These are phyloP conservation scores for Plectosphaerella sp. DNA, from an alignment of 2,329 filamentous ascomycete species.

Conservation along the genomic window DNA sequence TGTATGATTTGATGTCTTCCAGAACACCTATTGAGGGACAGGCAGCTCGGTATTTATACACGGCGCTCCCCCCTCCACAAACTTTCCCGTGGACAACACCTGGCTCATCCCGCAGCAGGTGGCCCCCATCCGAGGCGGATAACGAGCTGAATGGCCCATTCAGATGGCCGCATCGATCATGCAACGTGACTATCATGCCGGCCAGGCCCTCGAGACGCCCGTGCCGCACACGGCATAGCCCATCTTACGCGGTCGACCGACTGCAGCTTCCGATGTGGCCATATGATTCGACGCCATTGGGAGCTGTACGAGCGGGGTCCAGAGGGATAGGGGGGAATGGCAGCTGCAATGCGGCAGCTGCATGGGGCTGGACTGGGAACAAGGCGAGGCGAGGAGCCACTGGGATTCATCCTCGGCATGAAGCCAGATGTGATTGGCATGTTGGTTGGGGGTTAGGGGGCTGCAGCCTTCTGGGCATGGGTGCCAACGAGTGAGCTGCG, in stretches of 20 bases:
- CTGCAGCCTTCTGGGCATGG: not conserved
- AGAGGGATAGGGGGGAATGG: not conserved
- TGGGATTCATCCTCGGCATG: not conserved
- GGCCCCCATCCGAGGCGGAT: not conserved
- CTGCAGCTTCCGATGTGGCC: not conserved
- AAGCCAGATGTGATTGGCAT: slow-evolving; percentile 6
- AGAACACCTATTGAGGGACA: not conserved
- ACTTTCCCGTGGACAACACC: not conserved
- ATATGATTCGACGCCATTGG: not conserved
- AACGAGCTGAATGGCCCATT: not conserved
- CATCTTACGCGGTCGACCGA: not conserved
- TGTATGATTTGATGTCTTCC: not conserved
- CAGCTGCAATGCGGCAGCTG: not conserved
- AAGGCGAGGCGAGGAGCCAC: not conserved
- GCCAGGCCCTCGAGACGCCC: not conserved
- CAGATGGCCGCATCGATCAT: not conserved
- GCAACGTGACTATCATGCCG: not conserved
- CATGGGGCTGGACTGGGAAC: not conserved
- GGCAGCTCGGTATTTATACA: slow-evolving; percentile 7
- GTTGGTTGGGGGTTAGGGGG: slow-evolving; percentile 1
- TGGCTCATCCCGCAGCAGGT: not conserved
- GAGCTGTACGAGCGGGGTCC: slow-evolving; percentile 1
- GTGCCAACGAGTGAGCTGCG: not conserved
- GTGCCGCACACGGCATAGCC: not conserved
- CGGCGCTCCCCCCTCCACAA: not conserved